A percentile compares a stretch with the other conserved stretches of the same genome.
These are phyloP conservation scores for Lanmaoa pseudosensibilis DNA, from an alignment of 768 basidiomycete genomes.

Conservation along the genomic window DNA sequence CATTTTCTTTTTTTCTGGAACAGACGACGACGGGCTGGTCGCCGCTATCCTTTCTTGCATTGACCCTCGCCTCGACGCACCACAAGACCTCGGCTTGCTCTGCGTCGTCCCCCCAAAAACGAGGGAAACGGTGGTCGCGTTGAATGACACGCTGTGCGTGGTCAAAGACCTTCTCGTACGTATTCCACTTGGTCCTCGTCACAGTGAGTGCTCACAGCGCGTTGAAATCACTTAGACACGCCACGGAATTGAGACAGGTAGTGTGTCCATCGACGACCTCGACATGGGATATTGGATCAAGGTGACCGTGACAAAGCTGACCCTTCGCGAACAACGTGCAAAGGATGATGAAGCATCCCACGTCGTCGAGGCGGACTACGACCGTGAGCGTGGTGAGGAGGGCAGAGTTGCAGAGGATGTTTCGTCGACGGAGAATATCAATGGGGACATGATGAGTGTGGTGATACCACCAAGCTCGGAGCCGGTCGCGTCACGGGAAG, in stretches of 20 bases:
- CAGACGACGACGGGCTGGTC: conserved; percentile 11
- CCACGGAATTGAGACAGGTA: background rate
- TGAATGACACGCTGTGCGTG: conserved; percentile 1
- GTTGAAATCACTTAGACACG: background rate
- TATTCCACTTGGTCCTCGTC: background rate
- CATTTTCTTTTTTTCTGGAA: background rate
- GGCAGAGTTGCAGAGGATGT: background rate
- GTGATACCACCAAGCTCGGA: background rate
- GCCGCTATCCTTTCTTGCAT: conserved; percentile 10
- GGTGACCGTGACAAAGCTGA: background rate
- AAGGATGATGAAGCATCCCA: background rate
- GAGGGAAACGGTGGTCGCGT: background rate
- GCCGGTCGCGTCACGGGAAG: no score
- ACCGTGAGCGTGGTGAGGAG: background rate
- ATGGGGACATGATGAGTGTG: background rate
- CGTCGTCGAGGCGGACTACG: background rate
- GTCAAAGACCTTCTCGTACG: conserved; percentile 13
- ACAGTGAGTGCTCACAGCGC: background rate
- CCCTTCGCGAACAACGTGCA: background rate
- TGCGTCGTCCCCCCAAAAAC: conserved; percentile 8
- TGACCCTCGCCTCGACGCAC: background rate
- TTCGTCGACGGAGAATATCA: background rate
- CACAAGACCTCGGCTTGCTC: conserved; percentile 16
- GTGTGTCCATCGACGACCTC: conserved; percentile 2
- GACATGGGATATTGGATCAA: conserved; percentile 24